A percentile compares a stretch with the other conserved stretches of the same genome.
Evolutionary conservation across 352 stramenopile species (phyloP).

Genomic region (Globisporangium middletonii): DNA sequence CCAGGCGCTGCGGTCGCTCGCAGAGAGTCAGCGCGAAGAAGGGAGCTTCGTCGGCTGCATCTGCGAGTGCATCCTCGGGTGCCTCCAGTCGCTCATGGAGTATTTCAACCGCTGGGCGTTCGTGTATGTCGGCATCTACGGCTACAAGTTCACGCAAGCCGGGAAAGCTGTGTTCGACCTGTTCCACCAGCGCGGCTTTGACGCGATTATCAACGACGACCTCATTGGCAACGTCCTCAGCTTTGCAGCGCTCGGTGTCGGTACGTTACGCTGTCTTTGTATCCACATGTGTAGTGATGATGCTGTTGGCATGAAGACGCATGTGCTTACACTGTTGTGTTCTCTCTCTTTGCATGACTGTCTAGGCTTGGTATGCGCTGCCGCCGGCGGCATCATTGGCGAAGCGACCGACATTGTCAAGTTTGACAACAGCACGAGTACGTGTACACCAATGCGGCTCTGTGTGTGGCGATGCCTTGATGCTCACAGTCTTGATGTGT

Average conservation of each 20-base stretch:
- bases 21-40: slow-evolving; percentile 63
- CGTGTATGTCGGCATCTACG: slow-evolving; percentile 92
- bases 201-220: slow-evolving; percentile 95
- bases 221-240: slow-evolving; percentile 90
- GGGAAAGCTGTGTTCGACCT: slow-evolving; percentile 91
- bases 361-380: slow-evolving; percentile 70
- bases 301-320: background rate
- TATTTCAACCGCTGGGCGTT: slow-evolving; percentile 95
- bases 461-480: too few relatives aligned
- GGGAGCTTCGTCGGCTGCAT: slow-evolving; percentile 69
- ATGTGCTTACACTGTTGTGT: background rate
- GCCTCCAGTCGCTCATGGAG: slow-evolving; percentile 83
- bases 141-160: slow-evolving; percentile 92
- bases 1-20: slow-evolving; percentile 80
- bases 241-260: slow-evolving; percentile 88
- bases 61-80: slow-evolving; percentile 78
- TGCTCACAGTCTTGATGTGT: background rate
- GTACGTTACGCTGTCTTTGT: slow-evolving; percentile 17
- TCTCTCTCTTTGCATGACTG: background rate
- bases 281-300: background rate
- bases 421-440: slow-evolving; percentile 68
- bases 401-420: slow-evolving; percentile 42
- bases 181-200: slow-evolving; percentile 92
- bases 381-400: slow-evolving; percentile 39
- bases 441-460: slow-evolving; percentile 1